phyloP scores from a whole-genome alignment of 352 stramenopile species.

The Saprolegnia parasitica region DNA sequence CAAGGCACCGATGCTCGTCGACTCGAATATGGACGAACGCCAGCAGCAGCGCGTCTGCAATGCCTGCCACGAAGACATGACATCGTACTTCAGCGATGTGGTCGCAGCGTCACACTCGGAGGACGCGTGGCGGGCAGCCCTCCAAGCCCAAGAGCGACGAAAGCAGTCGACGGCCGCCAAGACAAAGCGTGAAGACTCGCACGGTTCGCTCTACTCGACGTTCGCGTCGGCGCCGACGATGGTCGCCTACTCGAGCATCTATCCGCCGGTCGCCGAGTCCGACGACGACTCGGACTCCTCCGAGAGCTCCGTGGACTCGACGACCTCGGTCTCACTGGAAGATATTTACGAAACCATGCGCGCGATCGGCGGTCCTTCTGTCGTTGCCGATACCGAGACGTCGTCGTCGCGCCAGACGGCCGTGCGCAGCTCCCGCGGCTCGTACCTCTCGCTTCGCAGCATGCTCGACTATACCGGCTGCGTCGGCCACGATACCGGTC shows the following conservation, averaged over 20 bases:
- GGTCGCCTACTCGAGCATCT: slow-evolving; percentile 4
- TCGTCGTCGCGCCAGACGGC: not conserved
- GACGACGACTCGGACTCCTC: not conserved
- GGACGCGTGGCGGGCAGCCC: not conserved
- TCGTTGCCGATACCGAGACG: not conserved
- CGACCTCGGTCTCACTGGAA: not conserved
- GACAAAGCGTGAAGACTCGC: not conserved
- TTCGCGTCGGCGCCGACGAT: slow-evolving; percentile 12
- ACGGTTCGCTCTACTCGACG: slow-evolving; percentile 2
- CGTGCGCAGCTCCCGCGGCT: slow-evolving; percentile 6
- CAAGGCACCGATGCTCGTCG: slow-evolving; percentile 42
- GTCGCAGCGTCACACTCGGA: not conserved
- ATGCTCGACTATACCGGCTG: slow-evolving; percentile 9
- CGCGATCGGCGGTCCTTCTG: not conserved
- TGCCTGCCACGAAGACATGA: slow-evolving; percentile 51
- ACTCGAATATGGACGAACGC: slow-evolving; percentile 32
- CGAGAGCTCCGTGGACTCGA: not conserved
- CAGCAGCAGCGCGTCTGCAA: slow-evolving; percentile 64
- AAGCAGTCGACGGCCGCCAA: not conserved
- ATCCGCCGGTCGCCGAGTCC: not conserved
- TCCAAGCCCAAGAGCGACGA: not conserved
- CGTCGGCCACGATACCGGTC: slow-evolving; percentile 16
- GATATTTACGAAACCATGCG: slow-evolving; percentile 17
- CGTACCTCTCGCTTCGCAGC: not conserved
- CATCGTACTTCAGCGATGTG: slow-evolving; percentile 40